Base-by-base conservation (phyloP, 305 asterid species). In the Petunia hybrid region DNA sequence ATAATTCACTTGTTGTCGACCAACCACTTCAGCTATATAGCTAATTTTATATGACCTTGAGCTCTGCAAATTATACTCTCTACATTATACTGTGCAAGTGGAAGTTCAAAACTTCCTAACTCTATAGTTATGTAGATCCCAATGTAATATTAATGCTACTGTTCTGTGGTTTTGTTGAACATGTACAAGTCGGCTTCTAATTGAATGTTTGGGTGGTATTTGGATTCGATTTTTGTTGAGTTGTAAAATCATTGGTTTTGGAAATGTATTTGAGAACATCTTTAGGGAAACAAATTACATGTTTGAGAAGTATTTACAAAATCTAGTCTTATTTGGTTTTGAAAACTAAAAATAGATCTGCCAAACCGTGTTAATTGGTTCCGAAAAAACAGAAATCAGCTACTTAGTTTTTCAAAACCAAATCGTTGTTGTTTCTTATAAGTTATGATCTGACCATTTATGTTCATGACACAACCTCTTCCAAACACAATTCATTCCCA, bases 281-380 rank as follows among this genome's bases (percentile, higher is more conserved):
- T 8, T 13, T 16, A 22, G 40, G 40, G 45, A 69, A 45, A 6
- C 43, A 46, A 46, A 46, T 70, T 40, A 70, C 7, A 22, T 10
- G 57, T 31, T 12, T 0, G 60, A 31, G 4, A 46, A 70, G 77
- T 48, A 2, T 70, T 35, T 10, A 48, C 31, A 31, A 43, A 9
- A 2, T 70, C 12, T 60, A 70, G 43, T 60, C 71, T 70, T 46
- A 70, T 70, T 35, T 70, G 77, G 42, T 70, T 70, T 70, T 46
- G 61, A 70, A 46, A 56, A 70, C 43, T 70, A 70, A 70, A 2
- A 51, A 4, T 8, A 5, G 9, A 8, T 51, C 4, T 9, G 56
- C 56, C 14, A 51, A 51, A 51, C 56, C 14, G 10, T 8, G 10
- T 51, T 8, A 2, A 13, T 9, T 12, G 56, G 8, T 22, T 46